These are phyloP conservation scores for Chalciporus sp. DNA, from an alignment of 1,284 basidiomycete species.

Conservation along the genomic window DNA sequence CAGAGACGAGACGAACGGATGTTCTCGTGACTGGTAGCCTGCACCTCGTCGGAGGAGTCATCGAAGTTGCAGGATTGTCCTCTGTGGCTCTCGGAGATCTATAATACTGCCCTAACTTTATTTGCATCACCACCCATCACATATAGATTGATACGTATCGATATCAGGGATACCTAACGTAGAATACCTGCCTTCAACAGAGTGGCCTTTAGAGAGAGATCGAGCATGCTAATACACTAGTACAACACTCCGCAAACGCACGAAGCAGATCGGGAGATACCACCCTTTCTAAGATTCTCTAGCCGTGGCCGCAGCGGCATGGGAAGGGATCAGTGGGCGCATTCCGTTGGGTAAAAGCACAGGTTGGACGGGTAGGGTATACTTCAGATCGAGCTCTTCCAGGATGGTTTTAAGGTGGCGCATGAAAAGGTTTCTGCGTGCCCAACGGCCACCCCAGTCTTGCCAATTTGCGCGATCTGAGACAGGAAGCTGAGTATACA, in stretches of 20 bases:
- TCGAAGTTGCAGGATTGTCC: slow-evolving; percentile 84
- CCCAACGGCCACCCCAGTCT: slow-evolving; percentile 83
- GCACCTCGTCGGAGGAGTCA: slow-evolving; percentile 92
- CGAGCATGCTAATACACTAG: neutral
- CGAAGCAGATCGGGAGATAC: neutral
- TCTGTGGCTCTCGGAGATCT: slow-evolving; percentile 53
- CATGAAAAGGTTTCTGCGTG: slow-evolving; percentile 72
- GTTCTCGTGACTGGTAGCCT: slow-evolving; percentile 92
- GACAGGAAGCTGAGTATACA: slow-evolving; percentile 17
- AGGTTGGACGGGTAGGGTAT: slow-evolving; percentile 73
- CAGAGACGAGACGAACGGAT: slow-evolving; percentile 42
- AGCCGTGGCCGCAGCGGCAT: slow-evolving; percentile 1
- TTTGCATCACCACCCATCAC: slow-evolving; percentile 4
- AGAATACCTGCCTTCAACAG: slow-evolving; percentile 36
- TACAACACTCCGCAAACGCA: neutral
- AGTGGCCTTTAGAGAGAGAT: neutral
- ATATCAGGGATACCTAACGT: slow-evolving; percentile 12
- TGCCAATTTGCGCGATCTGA: slow-evolving; percentile 82
- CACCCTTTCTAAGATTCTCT: slow-evolving; percentile 1
- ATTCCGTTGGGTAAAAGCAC: slow-evolving; percentile 50
- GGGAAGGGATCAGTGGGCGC: neutral
- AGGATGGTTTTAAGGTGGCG: slow-evolving; percentile 66
- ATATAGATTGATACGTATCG: slow-evolving; percentile 5
- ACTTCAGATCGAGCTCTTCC: slow-evolving; percentile 72
- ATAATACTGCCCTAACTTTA: neutral